Evolutionary conservation across 2,329 filamentous ascomycete species (phyloP), one percentile per base, ranked within the genome.

Genomic region (Huntiella bhutanensis): DNA sequence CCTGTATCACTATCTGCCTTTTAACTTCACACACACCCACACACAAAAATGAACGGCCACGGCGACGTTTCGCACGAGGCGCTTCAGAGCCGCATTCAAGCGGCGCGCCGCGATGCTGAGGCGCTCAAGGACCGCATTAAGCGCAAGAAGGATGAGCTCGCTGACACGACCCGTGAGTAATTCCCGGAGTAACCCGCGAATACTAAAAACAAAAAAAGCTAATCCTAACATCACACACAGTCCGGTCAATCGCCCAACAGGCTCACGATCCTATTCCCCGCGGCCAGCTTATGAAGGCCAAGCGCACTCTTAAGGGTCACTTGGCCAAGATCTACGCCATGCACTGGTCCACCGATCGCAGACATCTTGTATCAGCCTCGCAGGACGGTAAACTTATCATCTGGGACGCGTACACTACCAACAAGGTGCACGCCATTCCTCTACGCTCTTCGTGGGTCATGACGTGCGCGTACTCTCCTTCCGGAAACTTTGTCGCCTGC

Each of bases 351-450:
- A 98, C 91, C 53, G 91, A 98, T 66, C 79, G 91, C 60, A 80
- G 91, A 64, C 91, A 96, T 65, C 77, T 96, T 51, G 91, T 98
- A 45, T 96, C 91, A 10, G 91, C 91, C 53, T 98, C 91, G 55
- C 91, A 98, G 66, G 91, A 98, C 59, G 91, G 91, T 62, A 98
- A 98, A 71, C 78, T 98, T 55, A 98, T 98, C 64, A 96, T 98
- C 61, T 98, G 91, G 91, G 91, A 98, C 63, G 91, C 91, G 50
- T 98, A 98, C 69, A 96, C 88, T 54, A 96, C 91, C 52, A 96
- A 98, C 73, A 98, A 98, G 65, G 91, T 98, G 52, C 91, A 98
- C 65, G 91, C 91, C 62, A 96, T 98, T 56, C 91, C 91, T 33
- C 73, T 98, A 49, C 80, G 91, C 53, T 96, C 91, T 11, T 98